phyloP scores from a whole-genome alignment of 2,329 filamentous ascomycete genomes.

The Verticillium tricorpus region DNA sequence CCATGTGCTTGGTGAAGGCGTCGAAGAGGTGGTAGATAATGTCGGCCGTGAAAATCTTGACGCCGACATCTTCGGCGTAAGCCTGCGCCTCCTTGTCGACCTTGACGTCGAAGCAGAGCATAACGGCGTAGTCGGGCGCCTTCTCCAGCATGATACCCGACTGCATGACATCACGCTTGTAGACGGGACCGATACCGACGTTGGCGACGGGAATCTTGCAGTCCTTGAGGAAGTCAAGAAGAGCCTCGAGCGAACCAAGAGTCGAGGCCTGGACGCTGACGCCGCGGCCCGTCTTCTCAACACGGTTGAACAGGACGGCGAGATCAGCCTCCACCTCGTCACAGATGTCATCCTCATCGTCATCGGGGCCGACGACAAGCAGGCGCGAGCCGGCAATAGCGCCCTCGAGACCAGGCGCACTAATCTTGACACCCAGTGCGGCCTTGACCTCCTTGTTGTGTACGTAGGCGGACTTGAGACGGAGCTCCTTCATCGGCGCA shows the following conservation, averaged over 20 bases:
- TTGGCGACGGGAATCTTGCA: constrained; percentile 98
- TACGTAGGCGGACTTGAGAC: constrained; percentile 92
- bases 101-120: constrained; percentile 99
- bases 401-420: constrained; percentile 88
- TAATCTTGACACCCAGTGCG: constrained; percentile 97
- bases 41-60: constrained; percentile 97
- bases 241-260: constrained; percentile 89
- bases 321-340: constrained; percentile 96
- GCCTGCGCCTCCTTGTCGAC: constrained; percentile 92
- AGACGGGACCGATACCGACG: constrained; percentile 95
- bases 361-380: constrained; percentile 88
- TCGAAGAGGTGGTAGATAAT: constrained; percentile 99
- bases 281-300: constrained; percentile 88
- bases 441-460: constrained; percentile 99
- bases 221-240: constrained; percentile 91
- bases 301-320: constrained; percentile 82
- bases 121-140: constrained; percentile 90
- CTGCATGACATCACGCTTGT: constrained; percentile 96
- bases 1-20: constrained; percentile 93
- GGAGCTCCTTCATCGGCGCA: constrained; percentile 86
- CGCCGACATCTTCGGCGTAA: constrained; percentile 88
- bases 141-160: constrained; percentile 96
- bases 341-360: constrained; percentile 94
- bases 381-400: constrained; percentile 95
- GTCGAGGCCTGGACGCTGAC: constrained; percentile 97